phyloP scores from a whole-genome alignment of 352 stramenopile species.

The Peronosclerospora sorghi region DNA sequence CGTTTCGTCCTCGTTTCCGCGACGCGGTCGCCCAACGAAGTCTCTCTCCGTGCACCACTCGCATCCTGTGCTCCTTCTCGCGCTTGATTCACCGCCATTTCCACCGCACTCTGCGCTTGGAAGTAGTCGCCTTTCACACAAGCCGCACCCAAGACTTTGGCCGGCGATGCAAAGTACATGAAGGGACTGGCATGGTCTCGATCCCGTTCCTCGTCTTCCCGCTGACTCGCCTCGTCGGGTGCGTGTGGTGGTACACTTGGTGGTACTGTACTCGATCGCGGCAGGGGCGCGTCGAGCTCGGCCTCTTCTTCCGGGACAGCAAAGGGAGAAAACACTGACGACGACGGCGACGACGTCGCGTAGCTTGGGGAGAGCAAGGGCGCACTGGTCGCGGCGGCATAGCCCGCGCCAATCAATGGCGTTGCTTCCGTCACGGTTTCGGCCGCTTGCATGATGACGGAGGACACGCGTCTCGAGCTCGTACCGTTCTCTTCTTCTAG shows the following conservation, averaged over 20 bases:
- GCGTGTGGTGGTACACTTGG: no score
- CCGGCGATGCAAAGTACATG: slow-evolving; percentile 46
- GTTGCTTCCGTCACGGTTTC: slow-evolving; percentile 39
- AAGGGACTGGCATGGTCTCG: slow-evolving; percentile 21
- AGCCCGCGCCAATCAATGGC: slow-evolving; percentile 29
- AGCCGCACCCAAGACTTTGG: slow-evolving; percentile 52
- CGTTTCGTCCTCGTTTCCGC: slow-evolving; percentile 2
- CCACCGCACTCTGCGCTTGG: slow-evolving; percentile 52
- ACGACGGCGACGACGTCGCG: slow-evolving; percentile 31
- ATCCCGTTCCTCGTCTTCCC: slow-evolving; percentile 20
- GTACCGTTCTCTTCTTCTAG: no score
- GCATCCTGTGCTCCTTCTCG: slow-evolving; percentile 13
- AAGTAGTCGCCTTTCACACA: slow-evolving; percentile 71
- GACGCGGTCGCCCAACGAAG: slow-evolving; percentile 1
- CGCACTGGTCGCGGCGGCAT: background rate
- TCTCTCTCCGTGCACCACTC: slow-evolving; percentile 10
- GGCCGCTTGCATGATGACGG: no score
- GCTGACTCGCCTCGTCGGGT: no score
- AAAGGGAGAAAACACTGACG: slow-evolving; percentile 33
- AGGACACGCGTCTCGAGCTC: no score
- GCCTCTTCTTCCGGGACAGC: slow-evolving; percentile 9
- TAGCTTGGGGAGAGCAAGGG: slow-evolving; percentile 35
- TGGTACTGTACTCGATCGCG: no score
- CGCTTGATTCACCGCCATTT: slow-evolving; percentile 38
- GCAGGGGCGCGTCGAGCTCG: slow-evolving; percentile 1